Evolutionary conservation across 1,284 basidiomycete genomes (phyloP).

Genomic region (Thelephora terrestris): DNA sequence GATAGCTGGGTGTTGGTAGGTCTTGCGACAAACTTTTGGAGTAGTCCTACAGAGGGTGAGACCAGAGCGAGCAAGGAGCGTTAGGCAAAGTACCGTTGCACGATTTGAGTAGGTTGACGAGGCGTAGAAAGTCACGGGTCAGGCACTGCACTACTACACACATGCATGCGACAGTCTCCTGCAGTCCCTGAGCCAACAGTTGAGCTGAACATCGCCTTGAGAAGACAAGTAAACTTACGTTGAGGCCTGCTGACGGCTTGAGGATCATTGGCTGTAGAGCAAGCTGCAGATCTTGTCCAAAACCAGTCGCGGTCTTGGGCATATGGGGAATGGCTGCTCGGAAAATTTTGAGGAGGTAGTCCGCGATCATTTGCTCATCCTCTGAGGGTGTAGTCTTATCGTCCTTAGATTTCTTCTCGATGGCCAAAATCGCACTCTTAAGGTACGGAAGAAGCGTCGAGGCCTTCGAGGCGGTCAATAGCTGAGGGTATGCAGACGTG

Average conservation of each 20-base stretch:
- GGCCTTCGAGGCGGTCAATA: constrained; percentile 75
- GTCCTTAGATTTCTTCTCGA: constrained; percentile 29
- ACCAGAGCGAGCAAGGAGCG: background rate
- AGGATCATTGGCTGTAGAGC: constrained; percentile 82
- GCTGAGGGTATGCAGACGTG: constrained; percentile 66
- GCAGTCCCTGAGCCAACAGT: constrained; percentile 47
- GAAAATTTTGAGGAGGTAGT: constrained; percentile 85
- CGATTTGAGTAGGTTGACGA: constrained; percentile 73
- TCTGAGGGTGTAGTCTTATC: constrained; percentile 5
- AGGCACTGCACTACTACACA: constrained; percentile 78
- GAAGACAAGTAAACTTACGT: constrained; percentile 31
- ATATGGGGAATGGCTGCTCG: constrained; percentile 76
- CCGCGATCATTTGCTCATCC: constrained; percentile 76
- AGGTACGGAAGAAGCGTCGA: constrained; percentile 80
- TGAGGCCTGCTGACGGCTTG: constrained; percentile 62
- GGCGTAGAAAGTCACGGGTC: constrained; percentile 74
- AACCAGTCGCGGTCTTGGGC: constrained; percentile 79
- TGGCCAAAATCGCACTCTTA: constrained; percentile 56
- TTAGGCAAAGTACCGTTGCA: constrained; percentile 54
- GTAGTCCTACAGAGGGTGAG: constrained; percentile 31
- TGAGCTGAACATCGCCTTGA: background rate
- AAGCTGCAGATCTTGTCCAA: constrained; percentile 76
- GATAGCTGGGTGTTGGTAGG: constrained; percentile 13
- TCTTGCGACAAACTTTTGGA: constrained; percentile 40
- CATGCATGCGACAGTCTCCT: constrained; percentile 88